A percentile compares a stretch with the other conserved stretches of the same genome.
These are phyloP conservation scores for Halophytophthora batemanensis DNA, from an alignment of 352 stramenopile genomes.

Conservation along the genomic window DNA sequence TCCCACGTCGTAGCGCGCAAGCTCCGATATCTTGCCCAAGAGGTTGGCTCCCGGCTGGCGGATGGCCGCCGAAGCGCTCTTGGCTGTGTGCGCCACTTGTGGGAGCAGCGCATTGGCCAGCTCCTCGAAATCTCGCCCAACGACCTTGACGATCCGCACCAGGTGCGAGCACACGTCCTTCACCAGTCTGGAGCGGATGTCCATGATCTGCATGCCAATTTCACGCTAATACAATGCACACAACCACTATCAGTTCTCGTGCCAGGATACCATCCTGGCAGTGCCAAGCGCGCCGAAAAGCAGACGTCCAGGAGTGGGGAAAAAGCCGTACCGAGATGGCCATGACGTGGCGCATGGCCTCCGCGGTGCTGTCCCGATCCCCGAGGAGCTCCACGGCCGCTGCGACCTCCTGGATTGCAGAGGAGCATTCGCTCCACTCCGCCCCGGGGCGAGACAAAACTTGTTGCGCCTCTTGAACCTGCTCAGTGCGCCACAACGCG, in stretches of 20 bases:
- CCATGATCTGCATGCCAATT: constrained; percentile 39
- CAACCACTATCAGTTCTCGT: not conserved
- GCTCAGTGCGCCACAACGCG: constrained; percentile 3
- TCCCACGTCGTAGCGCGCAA: constrained; percentile 59
- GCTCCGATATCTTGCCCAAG: constrained; percentile 49
- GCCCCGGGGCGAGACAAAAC: constrained; percentile 21
- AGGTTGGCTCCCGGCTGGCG: constrained; percentile 47
- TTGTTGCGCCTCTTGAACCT: constrained; percentile 43
- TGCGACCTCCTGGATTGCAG: constrained; percentile 42
- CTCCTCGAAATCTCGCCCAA: constrained; percentile 41
- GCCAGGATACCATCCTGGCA: constrained; percentile 1
- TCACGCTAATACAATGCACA: constrained; percentile 22
- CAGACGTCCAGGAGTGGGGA: not conserved
- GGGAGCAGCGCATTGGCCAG: constrained; percentile 57
- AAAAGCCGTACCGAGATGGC: constrained; percentile 38
- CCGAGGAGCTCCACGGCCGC: constrained; percentile 39
- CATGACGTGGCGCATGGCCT: constrained; percentile 37
- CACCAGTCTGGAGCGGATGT: constrained; percentile 51
- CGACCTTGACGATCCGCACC: constrained; percentile 43
- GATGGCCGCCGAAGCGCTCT: constrained; percentile 48
- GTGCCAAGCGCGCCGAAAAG: not conserved
- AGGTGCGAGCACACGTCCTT: constrained; percentile 46
- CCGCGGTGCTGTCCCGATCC: constrained; percentile 16
- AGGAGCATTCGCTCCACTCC: constrained; percentile 44
- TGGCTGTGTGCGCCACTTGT: constrained; percentile 47